Base-by-base conservation (phyloP, 257 asterid species). In the Nicotiana undulata region DNA sequence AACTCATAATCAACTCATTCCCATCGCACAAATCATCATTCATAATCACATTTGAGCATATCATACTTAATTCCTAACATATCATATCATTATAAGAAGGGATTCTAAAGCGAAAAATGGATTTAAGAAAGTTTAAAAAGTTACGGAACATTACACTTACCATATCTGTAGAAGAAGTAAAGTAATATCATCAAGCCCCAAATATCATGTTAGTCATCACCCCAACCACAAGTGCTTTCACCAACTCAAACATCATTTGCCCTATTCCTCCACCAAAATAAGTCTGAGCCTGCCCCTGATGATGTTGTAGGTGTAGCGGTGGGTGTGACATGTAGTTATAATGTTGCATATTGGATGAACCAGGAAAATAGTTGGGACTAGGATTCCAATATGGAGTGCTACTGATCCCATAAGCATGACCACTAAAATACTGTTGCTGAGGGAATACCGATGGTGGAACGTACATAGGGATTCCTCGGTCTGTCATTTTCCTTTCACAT, bases 151-250 rank as follows among this genome's bases (percentile, higher is more conserved):
- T 34, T 34, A 76, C 0, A 44, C 0, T 22, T 49, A 0, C 1
- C 26, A 9, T 65, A 32, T 22, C 22, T 0, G 6, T 8, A 7
- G 46, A 2, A 17, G 52, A 65, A 65, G 34, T 9, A 0, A 66
- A 66, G 44, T 32, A 10, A 18, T 32, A 77, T 15, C 64, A 10
- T 66, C 70, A 85, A 63, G 53, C n/a, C 49, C 91, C 90, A 82
- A 86, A 89, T 15, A 87, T 75, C 88, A 86, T 76, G 80, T 83
- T 85, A 17, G 88, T 86, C 4, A 88, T 0, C 83, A 86, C 93
- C 20, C 90, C 89, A 75, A 81, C 6, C 26, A 83, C 91, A 72
- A 89, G 83, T 81, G 68, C 81, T 63, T 59, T 86, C 2, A 88
- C 88, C 18, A 88, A 59, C 51, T 66, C 15, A 84, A 89, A 87